A percentile compares a stretch with the other conserved stretches of the same genome.
Conservation (phyloP, 345 rosid species). For the Linum usitatissimum region DNA sequence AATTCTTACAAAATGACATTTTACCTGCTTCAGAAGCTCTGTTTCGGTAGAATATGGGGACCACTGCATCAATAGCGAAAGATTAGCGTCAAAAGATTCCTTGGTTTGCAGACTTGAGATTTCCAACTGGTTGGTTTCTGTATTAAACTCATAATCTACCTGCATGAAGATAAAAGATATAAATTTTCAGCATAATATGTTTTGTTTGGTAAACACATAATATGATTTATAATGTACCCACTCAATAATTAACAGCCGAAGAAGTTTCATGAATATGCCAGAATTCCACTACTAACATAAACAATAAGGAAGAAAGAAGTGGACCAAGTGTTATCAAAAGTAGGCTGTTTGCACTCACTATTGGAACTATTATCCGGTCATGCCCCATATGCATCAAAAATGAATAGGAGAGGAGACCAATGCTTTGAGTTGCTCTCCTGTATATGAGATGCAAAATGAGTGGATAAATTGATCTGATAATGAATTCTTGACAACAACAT, state of each 20-base stretch:
- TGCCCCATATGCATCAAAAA: constrained; percentile 61
- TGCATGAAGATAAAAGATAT: constrained; percentile 15
- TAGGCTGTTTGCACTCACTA: constrained; percentile 42
- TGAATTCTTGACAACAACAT: neutral
- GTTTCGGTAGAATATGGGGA: constrained; percentile 79
- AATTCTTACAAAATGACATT: constrained; percentile 12
- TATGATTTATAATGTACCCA: neutral
- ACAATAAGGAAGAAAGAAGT: neutral
- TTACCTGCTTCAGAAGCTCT: constrained; percentile 83
- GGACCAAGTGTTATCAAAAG: neutral
- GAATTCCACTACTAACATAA: neutral
- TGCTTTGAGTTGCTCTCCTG: constrained; percentile 65
- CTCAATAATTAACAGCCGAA: neutral
- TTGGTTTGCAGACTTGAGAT: constrained; percentile 27
- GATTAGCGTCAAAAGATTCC: constrained; percentile 53
- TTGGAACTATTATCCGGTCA: constrained; percentile 88
- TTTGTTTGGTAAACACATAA: no score
- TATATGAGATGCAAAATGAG: constrained; percentile 13
- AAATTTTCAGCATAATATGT: no score
- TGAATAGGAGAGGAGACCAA: constrained; percentile 85
- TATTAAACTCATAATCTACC: constrained; percentile 66
- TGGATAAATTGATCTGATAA: neutral
- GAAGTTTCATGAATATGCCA: neutral
- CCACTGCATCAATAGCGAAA: constrained; percentile 69
- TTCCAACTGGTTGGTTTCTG: constrained; percentile 27